phyloP scores from a whole-genome alignment of 1,139 yeast genomes.

The Groenewaldozyma sp. region DNA sequence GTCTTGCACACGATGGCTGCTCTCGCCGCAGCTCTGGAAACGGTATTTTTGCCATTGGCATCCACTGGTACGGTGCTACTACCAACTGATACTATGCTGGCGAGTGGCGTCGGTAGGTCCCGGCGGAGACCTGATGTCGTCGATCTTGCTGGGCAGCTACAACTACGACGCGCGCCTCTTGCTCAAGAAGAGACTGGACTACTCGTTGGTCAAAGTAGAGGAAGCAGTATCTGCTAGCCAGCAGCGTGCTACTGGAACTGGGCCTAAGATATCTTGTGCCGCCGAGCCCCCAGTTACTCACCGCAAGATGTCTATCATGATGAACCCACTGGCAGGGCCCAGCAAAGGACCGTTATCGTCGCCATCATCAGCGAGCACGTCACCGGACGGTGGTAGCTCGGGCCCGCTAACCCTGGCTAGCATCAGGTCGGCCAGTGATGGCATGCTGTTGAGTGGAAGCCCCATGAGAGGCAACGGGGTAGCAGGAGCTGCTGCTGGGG shows the following conservation, averaged over 20 bases:
- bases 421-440: neutral
- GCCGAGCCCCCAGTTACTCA: slow-evolving; percentile 44
- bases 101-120: slow-evolving; percentile 40
- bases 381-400: neutral
- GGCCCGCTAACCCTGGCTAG: neutral
- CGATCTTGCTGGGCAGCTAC: slow-evolving; percentile 25
- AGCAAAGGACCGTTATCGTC: neutral
- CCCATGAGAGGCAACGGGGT: neutral
- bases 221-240: slow-evolving; percentile 14
- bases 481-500: neutral
- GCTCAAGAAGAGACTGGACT: slow-evolving; percentile 19
- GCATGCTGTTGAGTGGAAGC: too few relatives aligned
- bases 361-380: neutral
- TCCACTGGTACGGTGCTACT: slow-evolving; percentile 64
- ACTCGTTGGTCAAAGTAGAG: slow-evolving; percentile 19
- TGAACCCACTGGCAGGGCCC: slow-evolving; percentile 24
- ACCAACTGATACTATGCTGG: slow-evolving; percentile 60
- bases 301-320: slow-evolving; percentile 37
- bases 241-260: slow-evolving; percentile 15
- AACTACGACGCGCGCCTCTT: slow-evolving; percentile 23
- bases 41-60: slow-evolving; percentile 69
- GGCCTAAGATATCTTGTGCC: slow-evolving; percentile 24
- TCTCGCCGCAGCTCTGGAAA: slow-evolving; percentile 42
- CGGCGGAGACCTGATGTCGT: slow-evolving; percentile 22
- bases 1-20: slow-evolving; percentile 47